Base-by-base conservation (phyloP, 805 yeast species). In the Metschnikowia henanensis region DNA sequence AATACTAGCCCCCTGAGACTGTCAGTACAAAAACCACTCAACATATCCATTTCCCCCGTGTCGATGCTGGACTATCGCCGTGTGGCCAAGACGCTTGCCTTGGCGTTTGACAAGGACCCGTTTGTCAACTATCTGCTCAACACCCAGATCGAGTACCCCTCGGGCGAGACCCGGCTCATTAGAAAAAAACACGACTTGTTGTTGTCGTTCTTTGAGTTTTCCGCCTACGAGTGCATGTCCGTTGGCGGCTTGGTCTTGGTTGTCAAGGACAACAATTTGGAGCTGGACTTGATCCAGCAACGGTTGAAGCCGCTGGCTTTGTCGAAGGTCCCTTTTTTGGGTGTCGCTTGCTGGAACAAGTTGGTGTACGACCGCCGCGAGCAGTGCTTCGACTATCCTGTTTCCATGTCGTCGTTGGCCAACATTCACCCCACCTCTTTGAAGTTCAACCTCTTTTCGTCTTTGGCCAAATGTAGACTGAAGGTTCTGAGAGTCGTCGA, bases 81-180 rank as follows among this genome's bases (percentile, higher is more conserved):
- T 46, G 81, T 81, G 21, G 83, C 83, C 19, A 68, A 68, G 45
- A 77, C 83, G 6, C 64, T 80, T 41, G 70, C 71, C 41, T 61
- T 76, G 41, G 77, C 82, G 4, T 80, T 80, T 55, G 74, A 71
- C 50, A 73, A 76, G 39, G 84, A 80, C 58, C 72, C 78, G 23
- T 78, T 78, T 52, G 72, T 76, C 45, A 68, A 70, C 49, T 79
- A 77, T 50, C 64, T 68, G 30, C 67, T 75, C 46, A 77, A 73
- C 41, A 68, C 74, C 8, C 43, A 39, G 30, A 37, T 43, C 28
- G 48, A 42, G 29, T 44, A 46, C 30, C 37, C 44, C 4, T 34
- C 53, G 19, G 43, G 41, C 29, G 48, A 57, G 42, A 42, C 44
- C 20, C 49, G 54, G 10, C 46, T 32, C 35, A 45, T 47, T 32